A percentile compares a stretch with the other conserved stretches of the same genome.
Conservation (phyloP, 495 filamentous ascomycete genomes). For the Aspergillus biplanus region DNA sequence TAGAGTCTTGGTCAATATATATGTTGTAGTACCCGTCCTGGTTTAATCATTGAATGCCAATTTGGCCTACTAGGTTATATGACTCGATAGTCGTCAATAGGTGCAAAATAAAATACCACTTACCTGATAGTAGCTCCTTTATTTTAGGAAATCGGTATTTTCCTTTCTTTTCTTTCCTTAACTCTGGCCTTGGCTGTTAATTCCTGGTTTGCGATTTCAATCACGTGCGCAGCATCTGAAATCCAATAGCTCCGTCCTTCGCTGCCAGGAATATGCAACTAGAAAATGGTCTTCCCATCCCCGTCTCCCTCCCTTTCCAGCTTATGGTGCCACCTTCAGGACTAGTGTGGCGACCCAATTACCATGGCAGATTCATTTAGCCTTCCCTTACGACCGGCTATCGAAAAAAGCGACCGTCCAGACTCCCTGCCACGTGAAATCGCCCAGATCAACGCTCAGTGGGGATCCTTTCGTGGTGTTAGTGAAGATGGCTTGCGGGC, state of each 20-base stretch:
- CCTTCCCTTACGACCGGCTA: constrained; percentile 68
- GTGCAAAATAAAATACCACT: too few species aligned
- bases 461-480: constrained; percentile 72
- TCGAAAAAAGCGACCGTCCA: constrained; percentile 55
- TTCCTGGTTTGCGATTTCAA: not conserved
- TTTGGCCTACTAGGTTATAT: too few species aligned
- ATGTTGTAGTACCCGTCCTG: too few species aligned
- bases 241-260: constrained; percentile 3
- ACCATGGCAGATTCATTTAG: constrained; percentile 53
- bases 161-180: too few species aligned
- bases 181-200: not conserved
- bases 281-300: not conserved
- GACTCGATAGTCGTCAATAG: too few species aligned
- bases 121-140: too few species aligned
- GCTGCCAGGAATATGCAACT: not conserved
- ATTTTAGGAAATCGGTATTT: too few species aligned
- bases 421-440: constrained; percentile 72
- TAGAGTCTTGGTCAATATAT: too few species aligned
- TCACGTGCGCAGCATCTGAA: not conserved
- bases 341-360: constrained; percentile 9
- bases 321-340: constrained; percentile 13
- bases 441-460: constrained; percentile 71
- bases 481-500: constrained; percentile 63
- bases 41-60: too few species aligned
- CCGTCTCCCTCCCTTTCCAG: not conserved